Evolutionary conservation across 1,284 basidiomycete genomes (phyloP), one percentile per base, ranked within the genome.

Genomic region (Irpex sp.): DNA sequence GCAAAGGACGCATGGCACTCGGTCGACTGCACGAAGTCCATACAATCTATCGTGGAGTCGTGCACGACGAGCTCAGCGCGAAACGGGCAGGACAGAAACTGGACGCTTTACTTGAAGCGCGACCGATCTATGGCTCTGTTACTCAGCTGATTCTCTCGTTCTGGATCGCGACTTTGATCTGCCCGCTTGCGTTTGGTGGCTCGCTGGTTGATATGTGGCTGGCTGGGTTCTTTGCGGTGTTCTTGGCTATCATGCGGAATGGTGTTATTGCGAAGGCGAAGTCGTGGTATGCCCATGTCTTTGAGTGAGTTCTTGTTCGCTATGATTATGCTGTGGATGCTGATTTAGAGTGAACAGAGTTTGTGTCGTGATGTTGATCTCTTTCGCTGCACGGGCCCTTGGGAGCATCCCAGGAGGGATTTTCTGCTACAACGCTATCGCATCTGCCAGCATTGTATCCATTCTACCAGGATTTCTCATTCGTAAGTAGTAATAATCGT

Each of bases 371-470:
- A 92, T 93, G 61, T 72, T 91, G 56, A 86, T 93, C 60, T 91
- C 92, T 0, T 93, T 95, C 69, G 75, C 82, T 14, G 88, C 93
- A 52, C 83, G 93, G 59, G 92, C 85, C 8, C 76, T 95, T 54
- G 88, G 90, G 63, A 89, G 87, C 63, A 91, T 93, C 64, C 79
- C 80, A 33, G 81, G 78, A 58, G 81, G 86, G 57, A 80, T 91
- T 59, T 94, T 95, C 74, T 95, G 93, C 72, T 95, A 94, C 69
- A 87, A 91, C 18, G 88, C 93, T 3, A 91, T 94, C 60, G 93
- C 90, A 0, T 93, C 91, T 0, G 80, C 91, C 42, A 86, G 86
- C 21, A 91, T 95, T 61, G 87, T 94, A 56, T 84, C 88, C 33
- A 91, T 94, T 63, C 79, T 94, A 56, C 91, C 92, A 7, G 91